These are phyloP conservation scores for Coprinopsis sp. DNA, from an alignment of 768 basidiomycete genomes.

Conservation along the genomic window DNA sequence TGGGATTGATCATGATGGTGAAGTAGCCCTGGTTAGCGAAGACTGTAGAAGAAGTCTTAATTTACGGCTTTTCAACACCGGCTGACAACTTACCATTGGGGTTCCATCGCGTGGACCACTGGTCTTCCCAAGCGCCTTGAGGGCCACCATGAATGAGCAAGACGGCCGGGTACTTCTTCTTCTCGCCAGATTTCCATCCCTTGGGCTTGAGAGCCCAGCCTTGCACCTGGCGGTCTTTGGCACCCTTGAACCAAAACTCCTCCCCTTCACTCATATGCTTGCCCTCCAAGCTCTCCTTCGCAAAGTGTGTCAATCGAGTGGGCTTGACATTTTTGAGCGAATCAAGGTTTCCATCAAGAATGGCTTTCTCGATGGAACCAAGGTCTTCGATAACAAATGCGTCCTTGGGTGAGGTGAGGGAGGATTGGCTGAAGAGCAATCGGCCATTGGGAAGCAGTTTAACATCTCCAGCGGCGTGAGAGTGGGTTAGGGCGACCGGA, in stretches of 20 bases:
- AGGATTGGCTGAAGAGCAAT: slow-evolving; percentile 69
- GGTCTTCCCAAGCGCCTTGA: slow-evolving; percentile 84
- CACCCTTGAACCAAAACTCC: slow-evolving; percentile 89
- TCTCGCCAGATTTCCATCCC: slow-evolving; percentile 62
- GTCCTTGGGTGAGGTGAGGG: slow-evolving; percentile 76
- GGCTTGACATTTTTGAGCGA: slow-evolving; percentile 31
- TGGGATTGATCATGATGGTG: slow-evolving; percentile 84
- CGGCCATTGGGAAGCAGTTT: slow-evolving; percentile 56
- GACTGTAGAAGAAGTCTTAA: slow-evolving; percentile 31
- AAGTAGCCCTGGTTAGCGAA: slow-evolving; percentile 90
- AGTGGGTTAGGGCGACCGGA: slow-evolving; percentile 58
- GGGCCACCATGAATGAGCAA: slow-evolving; percentile 84
- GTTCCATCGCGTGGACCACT: slow-evolving; percentile 93
- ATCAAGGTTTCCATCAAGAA: slow-evolving; percentile 28
- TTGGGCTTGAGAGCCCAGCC: slow-evolving; percentile 82
- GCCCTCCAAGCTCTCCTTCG: slow-evolving; percentile 46
- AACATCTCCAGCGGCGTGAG: slow-evolving; percentile 55
- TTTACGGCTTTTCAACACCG: neutral
- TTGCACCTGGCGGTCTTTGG: slow-evolving; percentile 68
- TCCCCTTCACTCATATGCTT: slow-evolving; percentile 63
- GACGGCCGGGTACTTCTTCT: slow-evolving; percentile 74
- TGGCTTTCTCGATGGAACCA: slow-evolving; percentile 36
- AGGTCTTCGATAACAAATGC: slow-evolving; percentile 59
- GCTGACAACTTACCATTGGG: slow-evolving; percentile 52
- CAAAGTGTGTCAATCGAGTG: slow-evolving; percentile 62